These are phyloP conservation scores for Aspergillus pseudonomiae DNA, from an alignment of 2,329 filamentous ascomycete genomes.

Conservation along the genomic window DNA sequence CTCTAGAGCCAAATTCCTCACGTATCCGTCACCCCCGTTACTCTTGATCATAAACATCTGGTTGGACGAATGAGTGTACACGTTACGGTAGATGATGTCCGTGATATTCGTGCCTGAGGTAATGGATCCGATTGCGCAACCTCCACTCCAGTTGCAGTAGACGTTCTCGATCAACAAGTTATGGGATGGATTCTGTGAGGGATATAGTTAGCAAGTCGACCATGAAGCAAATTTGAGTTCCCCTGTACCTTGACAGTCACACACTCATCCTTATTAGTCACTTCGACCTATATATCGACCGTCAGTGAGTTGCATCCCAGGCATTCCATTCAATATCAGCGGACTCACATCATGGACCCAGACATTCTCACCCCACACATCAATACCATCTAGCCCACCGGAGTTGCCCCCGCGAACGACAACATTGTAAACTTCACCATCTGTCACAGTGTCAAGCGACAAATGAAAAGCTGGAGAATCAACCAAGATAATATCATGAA, in stretches of 20 bases:
- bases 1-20: conserved; percentile 55
- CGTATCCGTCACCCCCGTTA: conserved; percentile 58
- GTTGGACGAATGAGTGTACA: conserved; percentile 61
- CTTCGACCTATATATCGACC: conserved; percentile 45
- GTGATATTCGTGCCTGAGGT: conserved; percentile 53
- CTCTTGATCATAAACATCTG: conserved; percentile 67
- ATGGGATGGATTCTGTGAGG: conserved; percentile 47
- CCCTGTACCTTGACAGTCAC: conserved; percentile 55
- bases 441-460: conserved; percentile 52
- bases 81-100: conserved; percentile 56
- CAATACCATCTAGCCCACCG: conserved; percentile 60
- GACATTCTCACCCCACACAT: conserved; percentile 58
- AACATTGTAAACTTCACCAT: conserved; percentile 60
- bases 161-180: conserved; percentile 62
- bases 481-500: conserved; percentile 54
- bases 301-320: too few species aligned
- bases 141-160: conserved; percentile 65
- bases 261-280: conserved; percentile 66
- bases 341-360: conserved; percentile 57
- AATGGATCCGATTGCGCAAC: conserved; percentile 61
- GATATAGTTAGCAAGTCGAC: neutral
- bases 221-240: neutral
- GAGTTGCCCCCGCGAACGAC: conserved; percentile 55
- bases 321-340: too few species aligned
- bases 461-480: conserved; percentile 57